Conservation (phyloP, 495 filamentous ascomycete genomes). For the Xylaria grammica region DNA sequence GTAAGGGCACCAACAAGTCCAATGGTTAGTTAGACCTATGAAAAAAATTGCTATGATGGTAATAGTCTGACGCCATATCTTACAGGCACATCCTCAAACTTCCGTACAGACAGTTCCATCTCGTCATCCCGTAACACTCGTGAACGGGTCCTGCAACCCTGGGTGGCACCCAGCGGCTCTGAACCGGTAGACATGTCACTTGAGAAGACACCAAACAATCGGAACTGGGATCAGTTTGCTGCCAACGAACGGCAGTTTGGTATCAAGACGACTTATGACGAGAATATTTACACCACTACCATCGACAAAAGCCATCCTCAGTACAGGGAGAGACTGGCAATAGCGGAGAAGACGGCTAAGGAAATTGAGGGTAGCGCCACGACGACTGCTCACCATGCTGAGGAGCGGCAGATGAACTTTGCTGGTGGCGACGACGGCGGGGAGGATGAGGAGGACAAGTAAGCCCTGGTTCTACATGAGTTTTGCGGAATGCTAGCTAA, state of each 20-base stretch:
- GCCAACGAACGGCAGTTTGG: conserved; percentile 88
- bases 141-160: conserved; percentile 81
- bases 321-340: conserved; percentile 76
- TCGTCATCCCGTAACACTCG: conserved; percentile 70
- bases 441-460: conserved; percentile 88
- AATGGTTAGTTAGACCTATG: conserved; percentile 68
- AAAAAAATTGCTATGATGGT: neutral
- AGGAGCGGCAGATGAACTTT: conserved; percentile 79
- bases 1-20: conserved; percentile 56
- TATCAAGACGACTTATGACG: conserved; percentile 84
- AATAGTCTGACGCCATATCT: conserved; percentile 18
- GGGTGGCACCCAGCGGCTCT: conserved; percentile 73
- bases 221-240: conserved; percentile 91
- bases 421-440: conserved; percentile 59
- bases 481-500: conserved; percentile 34
- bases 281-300: conserved; percentile 89
- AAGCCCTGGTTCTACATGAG: conserved; percentile 37
- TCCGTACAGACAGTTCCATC: conserved; percentile 89
- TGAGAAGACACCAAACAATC: conserved; percentile 57
- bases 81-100: conserved; percentile 56
- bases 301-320: conserved; percentile 82
- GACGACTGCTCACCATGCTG: conserved; percentile 79
- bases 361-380: conserved; percentile 80
- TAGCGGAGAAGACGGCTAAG: conserved; percentile 81
- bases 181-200: conserved; percentile 68